Conservation (phyloP, 345 rosid species). For the Turnera subulata region DNA sequence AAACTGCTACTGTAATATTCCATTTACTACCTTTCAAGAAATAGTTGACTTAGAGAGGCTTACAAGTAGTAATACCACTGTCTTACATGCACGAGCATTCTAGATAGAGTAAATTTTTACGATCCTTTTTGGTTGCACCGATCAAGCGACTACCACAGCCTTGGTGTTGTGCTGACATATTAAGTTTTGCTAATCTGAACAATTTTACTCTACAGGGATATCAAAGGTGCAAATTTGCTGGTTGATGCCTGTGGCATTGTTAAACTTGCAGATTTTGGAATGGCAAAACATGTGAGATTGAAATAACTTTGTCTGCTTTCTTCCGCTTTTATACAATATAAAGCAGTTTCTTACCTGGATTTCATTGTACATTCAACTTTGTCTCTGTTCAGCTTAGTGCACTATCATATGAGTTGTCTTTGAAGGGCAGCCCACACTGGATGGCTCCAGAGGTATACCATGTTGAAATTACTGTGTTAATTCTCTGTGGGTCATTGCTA, state of each 20-base stretch:
- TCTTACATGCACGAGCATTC: not conserved
- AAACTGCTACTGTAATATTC: not conserved
- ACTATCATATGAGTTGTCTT: constrained; percentile 45
- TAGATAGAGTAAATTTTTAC: not conserved
- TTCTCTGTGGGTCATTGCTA: not conserved
- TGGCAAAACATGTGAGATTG: constrained; percentile 68
- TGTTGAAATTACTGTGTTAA: not conserved
- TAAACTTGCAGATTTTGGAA: constrained; percentile 76
- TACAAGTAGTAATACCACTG: not conserved
- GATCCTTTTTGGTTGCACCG: not conserved
- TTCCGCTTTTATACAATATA: not conserved
- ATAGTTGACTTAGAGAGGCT: no score
- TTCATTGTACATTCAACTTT: not conserved
- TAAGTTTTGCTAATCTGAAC: constrained; percentile 9
- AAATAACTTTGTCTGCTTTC: not conserved
- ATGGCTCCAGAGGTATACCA: constrained; percentile 78
- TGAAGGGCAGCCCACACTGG: constrained; percentile 80
- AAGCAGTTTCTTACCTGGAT: not conserved
- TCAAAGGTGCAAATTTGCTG: constrained; percentile 75
- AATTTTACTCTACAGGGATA: constrained; percentile 46
- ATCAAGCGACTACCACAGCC: not conserved
- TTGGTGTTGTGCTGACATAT: not conserved
- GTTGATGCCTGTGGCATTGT: constrained; percentile 57
- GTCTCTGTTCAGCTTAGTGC: constrained; percentile 45
- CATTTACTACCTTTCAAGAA: constrained; percentile 9